Evolutionary conservation across 2,329 filamentous ascomycete species (phyloP), one percentile per base, ranked within the genome.

Genomic region (Ophiostoma piceae): DNA sequence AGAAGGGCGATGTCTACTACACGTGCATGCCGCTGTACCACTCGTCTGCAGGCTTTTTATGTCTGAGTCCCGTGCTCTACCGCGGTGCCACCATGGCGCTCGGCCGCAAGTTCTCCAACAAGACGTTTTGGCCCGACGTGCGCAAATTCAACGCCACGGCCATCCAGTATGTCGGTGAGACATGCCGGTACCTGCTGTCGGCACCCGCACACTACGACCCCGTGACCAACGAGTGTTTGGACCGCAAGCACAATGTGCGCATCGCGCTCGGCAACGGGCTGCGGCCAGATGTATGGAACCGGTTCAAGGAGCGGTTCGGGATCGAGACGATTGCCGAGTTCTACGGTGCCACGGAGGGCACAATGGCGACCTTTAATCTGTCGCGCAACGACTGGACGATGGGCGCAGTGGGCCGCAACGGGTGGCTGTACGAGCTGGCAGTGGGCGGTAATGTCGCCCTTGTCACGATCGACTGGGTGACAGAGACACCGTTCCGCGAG

Each of bases 11-110:
- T 75, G 83, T 90, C 43, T 88, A 92, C 76, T 94, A 92, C 76
- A 94, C 91, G 89, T 89, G 89, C 70, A 96, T 97, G 92, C 93
- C 93, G 0, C 83, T 97, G 7, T 96, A 97, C 77, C 93, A 97
- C 80, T 90, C 90, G 57, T 92, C 92, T 0, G 93, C 91, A 14
- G 81, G 87, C 4, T 74, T 95, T 7, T 83, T 96, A 62, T 91
- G 89, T 32, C 85, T 94, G 70, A 78, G 84, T 66, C 82, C 87
- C 66, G 84, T 86, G 32, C 78, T 95, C 41, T 77, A 84, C 69
- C 79, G 80, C 0, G 90, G 89, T 60, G 84, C 83, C 51, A 91
- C 92, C 0, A 81, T 94, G 68, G 86, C 91, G 35, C 79, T 96
- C 19, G 90, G 91, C 66, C 88, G 87, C 74, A 91, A 90, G 75